Base-by-base conservation (phyloP, 805 yeast genomes). In the Lipomyces yamanashiensis region DNA sequence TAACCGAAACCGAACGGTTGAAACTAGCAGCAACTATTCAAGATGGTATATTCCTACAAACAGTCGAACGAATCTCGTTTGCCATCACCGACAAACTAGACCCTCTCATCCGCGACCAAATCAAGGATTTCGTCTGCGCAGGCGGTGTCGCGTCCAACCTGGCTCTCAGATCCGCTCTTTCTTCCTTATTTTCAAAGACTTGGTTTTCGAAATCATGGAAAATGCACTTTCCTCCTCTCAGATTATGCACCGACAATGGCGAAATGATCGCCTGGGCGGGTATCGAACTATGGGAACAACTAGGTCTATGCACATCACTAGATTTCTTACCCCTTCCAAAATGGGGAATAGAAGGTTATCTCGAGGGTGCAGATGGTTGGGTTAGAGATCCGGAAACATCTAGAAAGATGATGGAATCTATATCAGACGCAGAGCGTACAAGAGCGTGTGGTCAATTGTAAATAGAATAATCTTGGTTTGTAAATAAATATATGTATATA, bases 201-300 rank as follows among this genome's bases (percentile, higher is more conserved):
- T 33, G 6, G 17, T 43, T 28, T 28, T 28, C 28, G 28, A 21
- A 2, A 8, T 43, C 47, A 23, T 54, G 56, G 62, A 40, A 41
- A 13, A 34, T 62, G 34, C 64, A 63, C 44, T 90, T 86, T 70
- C 97, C 98, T 0, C 85, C 84, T 21, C 78, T 86, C 1, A 76
- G 81, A 1, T 77, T 92, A 64, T 95, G 99, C 73, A 91, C 98
- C 0, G 99, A 95, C 72, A 95, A 95, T 74, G 96, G 98, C 0
- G 84, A 91, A 1, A 95, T 95, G 99, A 95, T 95, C 58, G 99
- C 97, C 0, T 90, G 96, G 86, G 96, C 98, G 0, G 99, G 98
- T 0, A 90, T 93, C 8, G 97, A 93, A 74, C 76, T 92, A 19
- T 88, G 78, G 72, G 97, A 92, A 73, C 69, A 73, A 17, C 81